Percentiles rank a stretch among this genome's conserved stretches.
Evolutionary conservation across 2,329 filamentous ascomycete species (phyloP).

Genomic region (Parastagonospora nodorum): DNA sequence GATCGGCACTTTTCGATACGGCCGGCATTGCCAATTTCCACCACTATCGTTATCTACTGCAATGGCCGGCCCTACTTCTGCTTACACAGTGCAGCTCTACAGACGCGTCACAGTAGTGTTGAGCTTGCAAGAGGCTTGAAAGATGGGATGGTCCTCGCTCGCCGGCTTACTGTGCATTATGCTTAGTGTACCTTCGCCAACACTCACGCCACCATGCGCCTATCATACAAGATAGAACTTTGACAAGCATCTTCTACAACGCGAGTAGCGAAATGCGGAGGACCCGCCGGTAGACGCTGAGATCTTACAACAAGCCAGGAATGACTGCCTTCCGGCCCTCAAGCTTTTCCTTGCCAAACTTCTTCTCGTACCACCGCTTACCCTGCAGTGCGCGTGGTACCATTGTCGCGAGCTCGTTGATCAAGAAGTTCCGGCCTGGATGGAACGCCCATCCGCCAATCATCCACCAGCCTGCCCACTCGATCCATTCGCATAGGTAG

Average conservation of each 20-base stretch:
- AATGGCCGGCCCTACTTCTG: background rate
- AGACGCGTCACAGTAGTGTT: too few relatives aligned
- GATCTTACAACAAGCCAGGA: conserved; percentile 58
- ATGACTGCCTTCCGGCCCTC: conserved; percentile 75
- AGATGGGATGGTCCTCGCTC: too few relatives aligned
- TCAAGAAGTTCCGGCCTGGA: conserved; percentile 78
- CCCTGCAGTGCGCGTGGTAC: conserved; percentile 82
- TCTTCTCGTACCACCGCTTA: conserved; percentile 82
- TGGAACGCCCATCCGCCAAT: conserved; percentile 67
- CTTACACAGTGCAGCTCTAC: background rate
- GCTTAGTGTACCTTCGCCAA: conserved; percentile 10
- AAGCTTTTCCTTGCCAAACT: conserved; percentile 84
- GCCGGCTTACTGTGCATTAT: background rate
- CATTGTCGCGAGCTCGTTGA: conserved; percentile 92
- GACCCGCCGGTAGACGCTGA: background rate
- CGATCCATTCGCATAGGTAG: conserved; percentile 95
- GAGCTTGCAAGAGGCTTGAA: too few relatives aligned
- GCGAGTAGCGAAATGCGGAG: too few relatives aligned
- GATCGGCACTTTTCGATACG: conserved; percentile 3
- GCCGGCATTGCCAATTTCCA: background rate
- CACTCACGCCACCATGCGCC: conserved; percentile 1
- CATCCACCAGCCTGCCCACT: conserved; percentile 91
- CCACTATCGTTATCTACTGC: background rate
- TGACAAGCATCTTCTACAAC: too few relatives aligned
- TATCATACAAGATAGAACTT: too few relatives aligned